phyloP scores from a whole-genome alignment of 768 basidiomycete species.

The Chlorophyllum brunneum region DNA sequence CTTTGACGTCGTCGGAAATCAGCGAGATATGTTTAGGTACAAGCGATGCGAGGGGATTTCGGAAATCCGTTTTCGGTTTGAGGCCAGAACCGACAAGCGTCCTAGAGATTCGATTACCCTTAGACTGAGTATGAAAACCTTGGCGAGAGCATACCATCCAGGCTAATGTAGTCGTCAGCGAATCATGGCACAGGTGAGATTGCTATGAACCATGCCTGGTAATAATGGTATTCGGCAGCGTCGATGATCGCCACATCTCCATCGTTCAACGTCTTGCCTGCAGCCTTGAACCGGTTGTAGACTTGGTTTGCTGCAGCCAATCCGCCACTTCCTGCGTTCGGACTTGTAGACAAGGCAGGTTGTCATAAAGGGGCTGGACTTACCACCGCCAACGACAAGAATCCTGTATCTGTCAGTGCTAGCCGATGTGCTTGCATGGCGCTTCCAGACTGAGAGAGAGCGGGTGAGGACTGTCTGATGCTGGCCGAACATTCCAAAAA shows the following conservation, averaged over 20 bases:
- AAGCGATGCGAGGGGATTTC: slow-evolving; percentile 60
- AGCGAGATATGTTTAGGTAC: slow-evolving; percentile 73
- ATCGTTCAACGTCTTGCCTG: slow-evolving; percentile 59
- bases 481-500: slow-evolving; percentile 6
- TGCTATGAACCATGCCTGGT: slow-evolving; percentile 50
- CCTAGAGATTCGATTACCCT: slow-evolving; percentile 38
- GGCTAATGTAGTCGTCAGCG: slow-evolving; percentile 46
- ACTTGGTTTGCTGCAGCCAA: slow-evolving; percentile 85
- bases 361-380: slow-evolving; percentile 19
- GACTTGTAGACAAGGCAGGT: too few species aligned
- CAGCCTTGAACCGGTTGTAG: slow-evolving; percentile 69
- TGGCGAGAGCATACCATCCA: slow-evolving; percentile 62
- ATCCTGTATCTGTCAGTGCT: slow-evolving; percentile 67
- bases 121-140: not conserved
- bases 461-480: not conserved
- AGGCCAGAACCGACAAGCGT: slow-evolving; percentile 93
- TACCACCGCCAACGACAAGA: slow-evolving; percentile 85
- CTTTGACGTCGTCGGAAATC: slow-evolving; percentile 64
- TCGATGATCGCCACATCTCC: slow-evolving; percentile 90
- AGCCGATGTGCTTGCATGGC: slow-evolving; percentile 34
- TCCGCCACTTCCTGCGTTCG: slow-evolving; percentile 67
- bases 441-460: slow-evolving; percentile 13
- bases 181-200: slow-evolving; percentile 9
- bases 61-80: slow-evolving; percentile 62
- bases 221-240: slow-evolving; percentile 77